Percentiles rank a stretch among this genome's conserved stretches.
Conservation (phyloP, 768 basidiomycete species). For the Hygrocybe coccinea region DNA sequence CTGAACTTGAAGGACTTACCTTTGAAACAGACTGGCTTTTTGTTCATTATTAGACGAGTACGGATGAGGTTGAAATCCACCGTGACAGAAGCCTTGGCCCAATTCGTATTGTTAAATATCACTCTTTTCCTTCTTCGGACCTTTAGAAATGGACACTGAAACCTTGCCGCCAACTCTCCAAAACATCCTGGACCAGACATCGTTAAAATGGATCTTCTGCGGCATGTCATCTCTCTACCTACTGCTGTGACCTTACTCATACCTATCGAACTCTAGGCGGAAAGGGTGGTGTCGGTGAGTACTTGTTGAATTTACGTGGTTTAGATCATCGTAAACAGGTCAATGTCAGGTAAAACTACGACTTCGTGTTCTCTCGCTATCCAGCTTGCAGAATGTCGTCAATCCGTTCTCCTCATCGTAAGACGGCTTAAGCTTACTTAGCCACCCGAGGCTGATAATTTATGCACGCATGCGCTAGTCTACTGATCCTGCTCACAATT, state of each 20-base stretch:
- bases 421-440: background rate
- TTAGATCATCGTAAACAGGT: constrained; percentile 3
- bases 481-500: constrained; percentile 99
- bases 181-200: constrained; percentile 89
- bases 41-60: background rate
- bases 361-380: constrained; percentile 98
- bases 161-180: constrained; percentile 81
- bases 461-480: constrained; percentile 48
- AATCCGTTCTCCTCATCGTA: constrained; percentile 96
- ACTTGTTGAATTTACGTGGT: background rate
- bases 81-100: too few species aligned
- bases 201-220: constrained; percentile 98
- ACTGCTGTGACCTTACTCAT: constrained; percentile 6
- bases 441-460: background rate
- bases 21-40: background rate
- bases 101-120: too few species aligned
- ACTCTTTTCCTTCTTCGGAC: too few species aligned
- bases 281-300: constrained; percentile 95
- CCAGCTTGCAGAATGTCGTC: constrained; percentile 81
- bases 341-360: constrained; percentile 82
- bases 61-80: too few species aligned
- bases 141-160: constrained; percentile 50
- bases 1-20: background rate
- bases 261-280: constrained; percentile 60
- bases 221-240: constrained; percentile 47